phyloP scores from a whole-genome alignment of 768 basidiomycete genomes.

The Lentinula raphanica region DNA sequence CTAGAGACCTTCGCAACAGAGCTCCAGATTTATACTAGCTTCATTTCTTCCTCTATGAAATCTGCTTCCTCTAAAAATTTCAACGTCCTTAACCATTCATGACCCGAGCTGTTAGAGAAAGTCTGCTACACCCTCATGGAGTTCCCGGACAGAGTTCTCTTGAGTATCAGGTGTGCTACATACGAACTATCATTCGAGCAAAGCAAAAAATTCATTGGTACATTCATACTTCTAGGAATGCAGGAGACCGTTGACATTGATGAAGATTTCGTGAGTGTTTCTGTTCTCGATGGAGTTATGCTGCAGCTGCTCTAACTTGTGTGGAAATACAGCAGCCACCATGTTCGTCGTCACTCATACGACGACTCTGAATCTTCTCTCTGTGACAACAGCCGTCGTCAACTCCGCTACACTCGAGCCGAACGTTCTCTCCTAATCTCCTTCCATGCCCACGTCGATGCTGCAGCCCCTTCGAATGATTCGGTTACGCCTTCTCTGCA shows the following conservation, averaged over 20 bases:
- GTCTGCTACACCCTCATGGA: too few relatives aligned
- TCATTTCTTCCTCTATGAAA: too few relatives aligned
- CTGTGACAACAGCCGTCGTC: neutral
- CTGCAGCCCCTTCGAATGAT: neutral
- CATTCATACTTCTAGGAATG: neutral
- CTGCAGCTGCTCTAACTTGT: neutral
- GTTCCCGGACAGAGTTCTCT: too few relatives aligned
- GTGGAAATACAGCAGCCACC: neutral
- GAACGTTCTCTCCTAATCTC: neutral
- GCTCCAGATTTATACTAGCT: too few relatives aligned
- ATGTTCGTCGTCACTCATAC: neutral
- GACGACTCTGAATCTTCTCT: neutral
- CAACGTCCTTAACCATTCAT: too few relatives aligned
- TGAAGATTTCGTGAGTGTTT: neutral
- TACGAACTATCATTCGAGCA: neutral
- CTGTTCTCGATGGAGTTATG: neutral
- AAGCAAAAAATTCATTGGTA: too few relatives aligned
- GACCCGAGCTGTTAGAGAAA: too few relatives aligned
- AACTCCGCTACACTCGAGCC: neutral
- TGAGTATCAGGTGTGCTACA: neutral
- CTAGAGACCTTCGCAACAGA: too few relatives aligned
- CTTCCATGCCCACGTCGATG: neutral
- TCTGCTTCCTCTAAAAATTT: too few relatives aligned
- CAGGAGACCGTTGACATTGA: neutral
- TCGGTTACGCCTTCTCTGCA: neutral